Evolutionary conservation across 208 protist genomes (phyloP), one percentile per base, ranked within the genome.

Genomic region (Trypanosoma conorhini): DNA sequence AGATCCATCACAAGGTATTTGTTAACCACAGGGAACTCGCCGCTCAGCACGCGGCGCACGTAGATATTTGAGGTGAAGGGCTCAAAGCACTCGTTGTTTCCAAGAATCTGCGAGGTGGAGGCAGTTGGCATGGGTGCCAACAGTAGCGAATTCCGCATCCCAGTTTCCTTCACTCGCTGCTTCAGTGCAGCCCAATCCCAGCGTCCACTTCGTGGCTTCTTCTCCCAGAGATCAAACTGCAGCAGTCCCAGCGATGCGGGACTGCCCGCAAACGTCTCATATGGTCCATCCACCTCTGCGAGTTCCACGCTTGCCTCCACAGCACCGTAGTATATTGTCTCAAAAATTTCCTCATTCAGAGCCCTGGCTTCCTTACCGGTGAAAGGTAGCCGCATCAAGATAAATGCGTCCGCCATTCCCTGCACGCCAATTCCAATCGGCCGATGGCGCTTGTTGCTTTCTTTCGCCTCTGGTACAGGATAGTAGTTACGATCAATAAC

Each of bases 71-170:
- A 98, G 8, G 98, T 99, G 89, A 99, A 99, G 42, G 99, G 99
- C 84, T 99, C 99, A 76, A 99, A 98, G 86, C 98, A 99, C 91
- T 99, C 99, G 82, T 99, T 99, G 88, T 99, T 99, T 67, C 98
- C 98, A 31, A 99, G 89, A 71, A 99, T 99, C 88, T 99, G 99
- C 50, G 95, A 98, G 19, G 99, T 99, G 28, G 96, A 99, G 15
- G 99, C 99, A n/a, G 99, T 99, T n/a, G 99, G 99, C 99, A 99
- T 99, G 40, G 98, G 99, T 17, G 99, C 98, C 1, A 99, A 67
- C 10, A 99, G 86, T 10, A 99, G 91, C 22, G 91, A 98, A 89
- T 99, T 99, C 71, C 99, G 89, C 58, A 99, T 69, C 65, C 99
- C 99, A 67, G 93, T 77, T 61, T 81, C 28, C 35, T 80, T 64